Base-by-base conservation (phyloP, 441 rosid genomes). In the Viola pubescens region DNA sequence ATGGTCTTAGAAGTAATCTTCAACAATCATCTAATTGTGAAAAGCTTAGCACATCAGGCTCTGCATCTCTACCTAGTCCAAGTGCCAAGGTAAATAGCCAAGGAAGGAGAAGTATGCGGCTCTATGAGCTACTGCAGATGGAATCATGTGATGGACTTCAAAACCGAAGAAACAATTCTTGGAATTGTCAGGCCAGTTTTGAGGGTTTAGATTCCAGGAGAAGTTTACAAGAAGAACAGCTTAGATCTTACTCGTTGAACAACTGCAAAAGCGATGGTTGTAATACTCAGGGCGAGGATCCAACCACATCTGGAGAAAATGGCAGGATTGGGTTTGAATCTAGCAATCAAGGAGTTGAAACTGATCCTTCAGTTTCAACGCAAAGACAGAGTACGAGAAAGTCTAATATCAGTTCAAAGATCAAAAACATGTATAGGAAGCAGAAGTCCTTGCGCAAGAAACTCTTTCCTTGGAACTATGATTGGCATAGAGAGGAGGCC, bases 381-480 rank as follows among this genome's bases (percentile, higher is more conserved):
- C 86, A 75, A 69, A 73, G 78, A 69, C 92, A 78, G 64, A 73
- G 74, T 63, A 60, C 76, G 2, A 81, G 71, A 68, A 88, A 76
- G 65, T 81, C 85, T 44, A 63, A 73, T 65, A 70, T 91, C 62
- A 68, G 85, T 73, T 83, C 92, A 26, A 91, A 81, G 79, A 75
- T 91, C 47, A 77, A 65, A 62, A 80, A 79, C 67, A 75, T 91
- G 79, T 88, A 83, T 60, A 71, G 77, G 76, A 91, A 86, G 69
- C 95, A 88, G 71, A 88, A 91, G 79, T 86, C 89, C 44, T 75
- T 91, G 59, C 87, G 89, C 49, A 91, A 86, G 76, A 88, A 91
- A 56, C 81, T 88, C 74, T 88, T 91, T 74, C 98, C 98, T 48
- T 91, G 96, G 98, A 91, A 83, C 72, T 91, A 82, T 68, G 98